Evolutionary conservation across 176 grass and related monocot genomes (phyloP).

Genomic region (Alopecurus myosuroides): DNA sequence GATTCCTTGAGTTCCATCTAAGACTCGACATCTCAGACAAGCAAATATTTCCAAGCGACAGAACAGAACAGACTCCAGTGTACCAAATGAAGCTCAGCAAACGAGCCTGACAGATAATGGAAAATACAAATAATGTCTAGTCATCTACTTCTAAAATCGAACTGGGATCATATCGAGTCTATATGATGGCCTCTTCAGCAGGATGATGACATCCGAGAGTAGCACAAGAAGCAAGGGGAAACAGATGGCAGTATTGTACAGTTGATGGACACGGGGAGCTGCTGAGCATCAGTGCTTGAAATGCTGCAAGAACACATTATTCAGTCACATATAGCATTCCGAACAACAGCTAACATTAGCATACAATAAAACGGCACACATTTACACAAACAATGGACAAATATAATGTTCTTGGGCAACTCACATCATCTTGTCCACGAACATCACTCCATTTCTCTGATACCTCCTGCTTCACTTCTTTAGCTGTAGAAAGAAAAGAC

Average conservation of each 20-base stretch:
- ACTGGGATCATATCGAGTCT: background rate
- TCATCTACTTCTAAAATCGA: background rate
- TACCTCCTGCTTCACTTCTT: constrained; percentile 39
- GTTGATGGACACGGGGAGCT: background rate
- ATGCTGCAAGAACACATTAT: constrained; percentile 27
- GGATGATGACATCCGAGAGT: background rate
- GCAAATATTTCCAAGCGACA: background rate
- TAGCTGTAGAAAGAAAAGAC: constrained; percentile 15
- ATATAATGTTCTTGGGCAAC: background rate
- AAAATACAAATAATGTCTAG: background rate
- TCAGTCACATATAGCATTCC: background rate
- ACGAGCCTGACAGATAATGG: background rate
- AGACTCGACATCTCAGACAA: background rate
- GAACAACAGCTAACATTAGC: background rate
- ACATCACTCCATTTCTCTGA: constrained; percentile 32
- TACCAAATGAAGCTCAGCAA: background rate
- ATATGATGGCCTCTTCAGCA: background rate
- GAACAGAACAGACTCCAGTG: background rate
- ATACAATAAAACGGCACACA: background rate
- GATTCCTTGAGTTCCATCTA: background rate
- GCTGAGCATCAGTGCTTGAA: constrained; percentile 33
- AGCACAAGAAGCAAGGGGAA: background rate
- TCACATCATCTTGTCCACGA: constrained; percentile 42
- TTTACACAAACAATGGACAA: background rate
- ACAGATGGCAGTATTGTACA: background rate